Evolutionary conservation across 306 rosid species (phyloP).

Genomic region (Calophaca sinica): DNA sequence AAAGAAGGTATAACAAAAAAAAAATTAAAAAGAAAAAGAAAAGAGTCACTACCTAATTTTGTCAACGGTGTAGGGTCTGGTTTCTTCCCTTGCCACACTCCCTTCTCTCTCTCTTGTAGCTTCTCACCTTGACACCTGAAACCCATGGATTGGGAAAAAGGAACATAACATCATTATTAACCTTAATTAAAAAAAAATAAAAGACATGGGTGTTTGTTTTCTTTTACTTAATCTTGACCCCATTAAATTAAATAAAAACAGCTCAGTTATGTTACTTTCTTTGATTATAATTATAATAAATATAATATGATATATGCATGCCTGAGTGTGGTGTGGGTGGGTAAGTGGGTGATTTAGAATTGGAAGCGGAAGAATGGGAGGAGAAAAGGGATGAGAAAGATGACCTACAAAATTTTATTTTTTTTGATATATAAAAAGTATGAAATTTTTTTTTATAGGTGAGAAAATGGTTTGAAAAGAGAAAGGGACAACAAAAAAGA

Average conservation of each 20-base stretch:
- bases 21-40: conserved; percentile 26
- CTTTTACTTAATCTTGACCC: conserved; percentile 36
- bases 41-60: conserved; percentile 69
- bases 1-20: conserved; percentile 43
- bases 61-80: conserved; percentile 65
- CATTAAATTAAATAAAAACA: conserved; percentile 45
- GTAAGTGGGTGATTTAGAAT: conserved; percentile 30
- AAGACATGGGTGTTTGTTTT: conserved; percentile 36
- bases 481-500: conserved; percentile 31
- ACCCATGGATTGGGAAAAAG: conserved; percentile 55
- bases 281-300: not conserved
- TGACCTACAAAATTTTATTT: not conserved
- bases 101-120: conserved; percentile 26
- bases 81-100: conserved; percentile 37
- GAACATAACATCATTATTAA: conserved; percentile 50
- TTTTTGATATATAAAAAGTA: not conserved
- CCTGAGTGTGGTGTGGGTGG: conserved; percentile 40
- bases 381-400: conserved; percentile 40
- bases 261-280: conserved; percentile 48
- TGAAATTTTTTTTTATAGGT: not conserved
- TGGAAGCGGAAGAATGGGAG: conserved; percentile 35
- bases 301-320: conserved; percentile 7
- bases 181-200: conserved; percentile 40
- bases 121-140: conserved; percentile 56
- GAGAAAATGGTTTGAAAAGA: conserved; percentile 10